A percentile compares a stretch with the other conserved stretches of the same genome.
phyloP scores from a whole-genome alignment of 2,329 filamentous ascomycete species.

The Colletotrichum zoysiae region DNA sequence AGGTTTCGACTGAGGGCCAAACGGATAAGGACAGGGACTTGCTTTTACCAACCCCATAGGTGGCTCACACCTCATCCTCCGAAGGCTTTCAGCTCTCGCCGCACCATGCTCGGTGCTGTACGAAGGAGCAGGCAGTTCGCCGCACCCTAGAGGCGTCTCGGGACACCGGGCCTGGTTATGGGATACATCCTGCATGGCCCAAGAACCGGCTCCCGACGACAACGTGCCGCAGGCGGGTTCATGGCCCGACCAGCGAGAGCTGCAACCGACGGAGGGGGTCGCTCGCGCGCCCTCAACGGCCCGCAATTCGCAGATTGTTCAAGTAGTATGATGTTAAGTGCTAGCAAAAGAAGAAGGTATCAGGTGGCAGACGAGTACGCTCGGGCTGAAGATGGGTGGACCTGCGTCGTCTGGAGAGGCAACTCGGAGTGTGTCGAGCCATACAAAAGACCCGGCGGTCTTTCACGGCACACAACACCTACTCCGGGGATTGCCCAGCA shows the following conservation, averaged over 20 bases:
- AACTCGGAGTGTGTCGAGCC: conserved; percentile 15
- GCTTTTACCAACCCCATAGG: conserved; percentile 30
- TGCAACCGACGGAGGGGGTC: conserved; percentile 34
- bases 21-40: conserved; percentile 37
- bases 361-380: conserved; percentile 2
- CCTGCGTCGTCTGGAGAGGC: conserved; percentile 17
- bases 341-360: conserved; percentile 26
- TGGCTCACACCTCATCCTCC: conserved; percentile 39
- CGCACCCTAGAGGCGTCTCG: conserved; percentile 30
- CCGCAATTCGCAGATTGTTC: conserved; percentile 37
- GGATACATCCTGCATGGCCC: conserved; percentile 9
- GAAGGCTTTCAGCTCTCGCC: conserved; percentile 38
- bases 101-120: conserved; percentile 40
- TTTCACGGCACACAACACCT: not conserved
- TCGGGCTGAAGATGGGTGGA: conserved; percentile 13
- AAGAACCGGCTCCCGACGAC: conserved; percentile 24
- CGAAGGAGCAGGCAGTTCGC: conserved; percentile 34
- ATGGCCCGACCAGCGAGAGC: conserved; percentile 41
- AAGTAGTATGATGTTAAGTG: conserved; percentile 36
- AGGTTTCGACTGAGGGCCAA: conserved; percentile 63
- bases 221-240: conserved; percentile 41
- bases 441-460: conserved; percentile 2
- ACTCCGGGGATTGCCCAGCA: not conserved
- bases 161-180: conserved; percentile 1
- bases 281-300: conserved; percentile 41